phyloP scores from a whole-genome alignment of 257 asterid species.

The Haberlea rhodopensis region DNA sequence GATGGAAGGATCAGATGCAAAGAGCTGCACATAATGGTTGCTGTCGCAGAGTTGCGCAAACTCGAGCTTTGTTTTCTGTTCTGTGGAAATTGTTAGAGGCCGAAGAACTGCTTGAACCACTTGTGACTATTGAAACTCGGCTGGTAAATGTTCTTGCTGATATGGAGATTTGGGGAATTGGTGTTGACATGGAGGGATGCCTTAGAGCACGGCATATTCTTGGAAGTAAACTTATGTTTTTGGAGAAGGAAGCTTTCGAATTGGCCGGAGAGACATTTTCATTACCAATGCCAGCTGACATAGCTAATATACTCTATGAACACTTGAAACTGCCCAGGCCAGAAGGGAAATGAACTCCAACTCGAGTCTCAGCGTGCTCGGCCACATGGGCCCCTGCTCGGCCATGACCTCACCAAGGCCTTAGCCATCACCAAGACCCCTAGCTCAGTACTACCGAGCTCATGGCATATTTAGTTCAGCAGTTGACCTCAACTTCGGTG shows the following conservation, averaged over 20 bases:
- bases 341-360: too few species aligned
- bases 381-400: too few species aligned
- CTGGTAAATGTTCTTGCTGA: constrained; percentile 85
- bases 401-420: too few species aligned
- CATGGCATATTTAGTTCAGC: too few species aligned
- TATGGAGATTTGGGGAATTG: constrained; percentile 95
- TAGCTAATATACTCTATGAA: constrained; percentile 80
- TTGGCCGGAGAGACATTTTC: constrained; percentile 91
- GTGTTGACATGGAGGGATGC: constrained; percentile 98
- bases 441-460: too few species aligned
- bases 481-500: too few species aligned
- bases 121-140: constrained; percentile 66
- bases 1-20: constrained; percentile 96
- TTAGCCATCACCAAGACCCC: too few species aligned
- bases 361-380: too few species aligned
- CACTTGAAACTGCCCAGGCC: constrained; percentile 93
- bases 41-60: constrained; percentile 89
- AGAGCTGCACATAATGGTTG: constrained; percentile 95
- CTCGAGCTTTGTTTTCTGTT: constrained; percentile 71
- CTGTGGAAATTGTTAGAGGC: constrained; percentile 82
- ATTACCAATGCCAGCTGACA: constrained; percentile 81
- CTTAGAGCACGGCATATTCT: constrained; percentile 69
- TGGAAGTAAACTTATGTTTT: constrained; percentile 67
- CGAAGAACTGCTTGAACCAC: constrained; percentile 73
- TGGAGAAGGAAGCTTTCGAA: constrained; percentile 80